Evolutionary conservation across 176 grass and related monocot genomes (phyloP), one percentile per base, ranked within the genome.

Genomic region (Zizania latifolia): DNA sequence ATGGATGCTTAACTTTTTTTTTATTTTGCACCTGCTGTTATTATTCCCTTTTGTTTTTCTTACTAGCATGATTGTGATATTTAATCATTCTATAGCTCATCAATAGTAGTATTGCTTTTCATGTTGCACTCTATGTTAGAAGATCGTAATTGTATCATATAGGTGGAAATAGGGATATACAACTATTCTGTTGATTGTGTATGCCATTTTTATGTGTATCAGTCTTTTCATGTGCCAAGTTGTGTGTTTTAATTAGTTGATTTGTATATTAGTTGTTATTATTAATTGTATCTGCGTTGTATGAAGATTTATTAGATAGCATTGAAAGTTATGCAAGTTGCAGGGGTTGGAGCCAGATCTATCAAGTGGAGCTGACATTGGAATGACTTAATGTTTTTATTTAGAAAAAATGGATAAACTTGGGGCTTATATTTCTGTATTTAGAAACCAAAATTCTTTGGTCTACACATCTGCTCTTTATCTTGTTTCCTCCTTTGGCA

Each of bases 331-430:
- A n/a, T n/a, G n/a, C n/a, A n/a, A n/a, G n/a, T n/a, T n/a, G n/a
- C n/a, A 8, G 60, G 13, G 7, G 30, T 3, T 24, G 10, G 32
- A 4, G n/a, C n/a, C 15, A 40, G 14, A n/a, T 58, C 36, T 23
- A 40, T 37, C 6, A 51, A 36, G 38, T 10, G 37, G 38, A 58
- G 50, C 10, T 11, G 24, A 8, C 41, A 15, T 37, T 48, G 1
- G 38, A 76, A 59, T 24, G 50, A 33, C 60, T 62, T 22, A 33
- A 64, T 57, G 9, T 13, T 84, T 84, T 41, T 67, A n/a, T n/a
- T n/a, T n/a, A n/a, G n/a, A n/a, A n/a, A n/a, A n/a, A n/a, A n/a
- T n/a, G n/a, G n/a, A n/a, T n/a, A n/a, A n/a, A n/a, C n/a, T n/a
- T n/a, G 6, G 50, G 50, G 26, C 12, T 55, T 23, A 33, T 35